These are phyloP conservation scores for Colletotrichum tropicicola DNA, from an alignment of 2,329 filamentous ascomycete species.

Conservation along the genomic window DNA sequence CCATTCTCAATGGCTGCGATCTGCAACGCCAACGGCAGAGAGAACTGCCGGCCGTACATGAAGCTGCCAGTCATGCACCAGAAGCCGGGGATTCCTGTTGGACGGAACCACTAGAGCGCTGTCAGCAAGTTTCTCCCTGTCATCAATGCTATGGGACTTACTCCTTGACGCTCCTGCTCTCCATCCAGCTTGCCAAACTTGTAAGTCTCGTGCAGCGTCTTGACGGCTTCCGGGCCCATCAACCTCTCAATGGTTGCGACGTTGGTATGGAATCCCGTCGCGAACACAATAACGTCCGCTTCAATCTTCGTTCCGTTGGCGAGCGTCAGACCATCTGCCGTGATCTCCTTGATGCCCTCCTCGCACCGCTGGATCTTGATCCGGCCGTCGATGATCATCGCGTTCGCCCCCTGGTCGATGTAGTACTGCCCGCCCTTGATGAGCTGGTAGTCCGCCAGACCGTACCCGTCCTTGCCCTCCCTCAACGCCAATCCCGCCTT, in stretches of 20 bases:
- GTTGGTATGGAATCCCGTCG: constrained; percentile 53
- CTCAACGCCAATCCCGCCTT: constrained; percentile 53
- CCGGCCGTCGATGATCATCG: constrained; percentile 50
- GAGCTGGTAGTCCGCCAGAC: constrained; percentile 47
- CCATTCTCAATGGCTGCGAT: constrained; percentile 46
- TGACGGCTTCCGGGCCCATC: constrained; percentile 45
- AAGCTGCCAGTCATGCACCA: constrained; percentile 51
- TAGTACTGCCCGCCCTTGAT: constrained; percentile 51
- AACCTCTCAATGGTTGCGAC: constrained; percentile 42
- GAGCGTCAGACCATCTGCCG: constrained; percentile 33
- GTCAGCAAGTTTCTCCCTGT: not conserved
- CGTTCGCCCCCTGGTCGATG: constrained; percentile 49
- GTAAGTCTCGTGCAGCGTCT: constrained; percentile 32
- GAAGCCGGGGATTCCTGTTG: constrained; percentile 45
- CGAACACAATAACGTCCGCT: constrained; percentile 51
- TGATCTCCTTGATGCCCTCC: constrained; percentile 43
- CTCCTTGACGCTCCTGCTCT: constrained; percentile 39
- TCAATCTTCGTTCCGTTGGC: constrained; percentile 46
- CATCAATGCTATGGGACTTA: constrained; percentile 26
- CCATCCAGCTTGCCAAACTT: constrained; percentile 49
- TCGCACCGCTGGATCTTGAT: constrained; percentile 44
- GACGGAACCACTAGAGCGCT: constrained; percentile 44
- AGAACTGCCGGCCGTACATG: constrained; percentile 43
- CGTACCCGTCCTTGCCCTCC: constrained; percentile 44
- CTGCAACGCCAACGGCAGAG: constrained; percentile 46